Evolutionary conservation across 2,329 filamentous ascomycete genomes (phyloP), one percentile per base, ranked within the genome.

Genomic region (Xylariaceae sp.): DNA sequence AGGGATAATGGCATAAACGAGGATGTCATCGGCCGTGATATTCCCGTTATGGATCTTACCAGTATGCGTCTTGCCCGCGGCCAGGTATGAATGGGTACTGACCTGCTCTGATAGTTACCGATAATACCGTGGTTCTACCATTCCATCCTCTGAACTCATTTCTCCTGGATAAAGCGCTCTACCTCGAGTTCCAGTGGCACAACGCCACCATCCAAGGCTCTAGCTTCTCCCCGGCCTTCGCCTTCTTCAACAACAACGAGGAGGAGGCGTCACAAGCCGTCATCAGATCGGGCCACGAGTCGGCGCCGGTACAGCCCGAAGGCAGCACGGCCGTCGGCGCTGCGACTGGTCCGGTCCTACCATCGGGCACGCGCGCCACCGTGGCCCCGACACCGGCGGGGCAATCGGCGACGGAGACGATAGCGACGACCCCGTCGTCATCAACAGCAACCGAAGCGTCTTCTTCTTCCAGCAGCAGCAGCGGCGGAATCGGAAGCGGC

Each of bases 121-220:
- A n/a, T n/a, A n/a, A n/a, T n/a, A n/a, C n/a, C n/a, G n/a, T n/a
- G n/a, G n/a, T n/a, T n/a, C n/a, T n/a, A n/a, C n/a, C n/a, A n/a
- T n/a, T n/a, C n/a, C n/a, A n/a, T n/a, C n/a, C n/a, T n/a, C n/a
- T n/a, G n/a, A n/a, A n/a, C n/a, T n/a, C n/a, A n/a, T n/a, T n/a
- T n/a, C n/a, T n/a, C n/a, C n/a, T n/a, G n/a, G 15, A 26, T 14
- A 2, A 31, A 18, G 36, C 43, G 4, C 30, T 51, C 30, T 52
- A 49, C 35, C 29, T 47, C 11, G 39, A 52, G 24, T 42, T 45
- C 19, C 25, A 42, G 23, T 52, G 50, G 50, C 14, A 32, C 3
- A 47, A 43, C n/a, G 33, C 18, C 3, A 37, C 43, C 3, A 19
- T 15, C 11, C 29, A 32, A 2, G 50, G 49, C 29, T 36, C 4